These are phyloP conservation scores for Oidiodendron maius DNA, from an alignment of 495 filamentous ascomycete species.

Conservation along the genomic window DNA sequence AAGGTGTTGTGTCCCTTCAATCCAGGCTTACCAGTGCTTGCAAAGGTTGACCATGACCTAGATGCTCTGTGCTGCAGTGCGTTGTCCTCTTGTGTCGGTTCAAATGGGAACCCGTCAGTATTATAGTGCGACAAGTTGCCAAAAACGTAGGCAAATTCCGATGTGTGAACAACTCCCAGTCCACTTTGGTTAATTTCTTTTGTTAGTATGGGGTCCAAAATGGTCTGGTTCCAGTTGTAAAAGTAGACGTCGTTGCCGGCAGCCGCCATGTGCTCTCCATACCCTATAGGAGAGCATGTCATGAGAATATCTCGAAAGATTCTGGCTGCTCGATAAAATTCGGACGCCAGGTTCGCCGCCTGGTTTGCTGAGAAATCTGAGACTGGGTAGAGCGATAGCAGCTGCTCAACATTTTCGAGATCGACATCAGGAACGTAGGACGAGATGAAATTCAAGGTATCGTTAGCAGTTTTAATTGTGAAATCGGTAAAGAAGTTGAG, in stretches of 20 bases:
- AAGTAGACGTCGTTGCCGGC: constrained; percentile 27
- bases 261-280: constrained; percentile 29
- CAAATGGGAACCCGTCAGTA: too few species aligned
- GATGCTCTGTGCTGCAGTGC: too few species aligned
- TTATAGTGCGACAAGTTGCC: constrained; percentile 28
- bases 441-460: constrained; percentile 28
- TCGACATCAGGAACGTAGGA: constrained; percentile 20
- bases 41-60: too few species aligned
- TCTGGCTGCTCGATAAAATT: constrained; percentile 38
- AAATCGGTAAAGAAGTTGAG: constrained; percentile 47
- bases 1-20: too few species aligned
- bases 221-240: constrained; percentile 38
- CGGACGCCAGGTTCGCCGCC: constrained; percentile 23
- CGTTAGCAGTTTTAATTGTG: constrained; percentile 27
- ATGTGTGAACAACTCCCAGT: constrained; percentile 36
- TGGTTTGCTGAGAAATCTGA: constrained; percentile 26
- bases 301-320: constrained; percentile 41
- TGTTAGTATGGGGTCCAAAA: constrained; percentile 27
- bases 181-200: constrained; percentile 25
- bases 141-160: constrained; percentile 41
- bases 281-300: constrained; percentile 37
- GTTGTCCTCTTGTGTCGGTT: too few species aligned
- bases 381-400: constrained; percentile 33
- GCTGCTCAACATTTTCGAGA: constrained; percentile 15
- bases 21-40: too few species aligned